Conservation (phyloP, 305 asterid species). For the Fraxinus baroniana region DNA sequence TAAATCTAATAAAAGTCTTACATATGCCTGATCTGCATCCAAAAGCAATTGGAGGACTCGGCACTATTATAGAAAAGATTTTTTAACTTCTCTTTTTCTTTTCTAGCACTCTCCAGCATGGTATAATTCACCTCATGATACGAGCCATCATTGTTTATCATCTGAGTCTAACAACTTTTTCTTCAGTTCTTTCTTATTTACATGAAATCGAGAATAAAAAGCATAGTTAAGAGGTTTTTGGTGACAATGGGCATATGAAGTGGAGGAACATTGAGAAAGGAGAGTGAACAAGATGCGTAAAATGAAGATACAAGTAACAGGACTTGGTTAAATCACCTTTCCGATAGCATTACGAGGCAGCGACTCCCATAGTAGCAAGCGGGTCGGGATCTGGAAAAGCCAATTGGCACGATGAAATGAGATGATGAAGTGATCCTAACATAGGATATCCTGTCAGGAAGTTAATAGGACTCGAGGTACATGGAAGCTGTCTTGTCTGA, state of each 20-base stretch:
- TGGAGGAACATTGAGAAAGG: neutral
- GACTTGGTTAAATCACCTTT: constrained; percentile 45
- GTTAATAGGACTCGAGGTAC: constrained; percentile 7
- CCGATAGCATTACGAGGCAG: constrained; percentile 98
- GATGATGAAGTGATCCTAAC: no score
- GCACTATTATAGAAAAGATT: no score
- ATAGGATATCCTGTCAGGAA: constrained; percentile 7
- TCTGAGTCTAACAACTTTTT: constrained; percentile 38
- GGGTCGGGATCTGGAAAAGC: constrained; percentile 61
- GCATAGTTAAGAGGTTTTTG: neutral
- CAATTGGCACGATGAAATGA: neutral
- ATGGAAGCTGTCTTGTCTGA: neutral
- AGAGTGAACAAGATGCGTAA: neutral
- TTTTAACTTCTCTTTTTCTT: no score
- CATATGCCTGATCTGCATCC: no score
- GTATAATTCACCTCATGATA: no score
- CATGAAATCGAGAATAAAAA: constrained; percentile 35
- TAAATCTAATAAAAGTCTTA: no score
- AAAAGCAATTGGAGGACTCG: no score
- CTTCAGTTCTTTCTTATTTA: constrained; percentile 89
- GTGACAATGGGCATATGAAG: no score
- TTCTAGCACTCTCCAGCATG: no score
- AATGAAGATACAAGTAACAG: neutral
- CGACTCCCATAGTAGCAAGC: constrained; percentile 69
- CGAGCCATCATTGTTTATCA: constrained; percentile 9